A percentile compares a stretch with the other conserved stretches of the same genome.
Conservation (phyloP, 2,329 filamentous ascomycete species). For the Aspergillus latus region DNA sequence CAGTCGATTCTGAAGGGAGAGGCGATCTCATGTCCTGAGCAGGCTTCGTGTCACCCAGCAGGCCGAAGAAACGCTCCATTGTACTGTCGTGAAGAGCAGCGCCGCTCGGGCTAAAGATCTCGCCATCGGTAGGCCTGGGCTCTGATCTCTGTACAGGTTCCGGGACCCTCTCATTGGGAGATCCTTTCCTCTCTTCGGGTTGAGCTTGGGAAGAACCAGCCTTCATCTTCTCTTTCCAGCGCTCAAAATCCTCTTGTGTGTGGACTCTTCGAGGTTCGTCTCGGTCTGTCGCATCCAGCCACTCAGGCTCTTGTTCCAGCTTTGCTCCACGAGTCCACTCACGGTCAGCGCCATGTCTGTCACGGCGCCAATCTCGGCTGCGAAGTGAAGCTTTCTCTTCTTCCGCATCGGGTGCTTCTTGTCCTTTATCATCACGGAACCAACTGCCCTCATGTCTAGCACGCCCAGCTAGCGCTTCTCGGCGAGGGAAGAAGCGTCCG, state of each 20-base stretch:
- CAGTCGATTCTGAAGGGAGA: conserved; percentile 38
- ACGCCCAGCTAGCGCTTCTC: conserved; percentile 62
- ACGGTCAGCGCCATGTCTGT: conserved; percentile 49
- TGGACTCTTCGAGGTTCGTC: conserved; percentile 69
- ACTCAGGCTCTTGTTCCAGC: conserved; percentile 81
- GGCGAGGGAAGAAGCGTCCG: conserved; percentile 54
- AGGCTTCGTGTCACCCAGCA: conserved; percentile 53
- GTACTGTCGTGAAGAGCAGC: conserved; percentile 65
- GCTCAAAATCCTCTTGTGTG: conserved; percentile 88
- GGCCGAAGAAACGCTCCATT: conserved; percentile 75
- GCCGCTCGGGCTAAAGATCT: conserved; percentile 56
- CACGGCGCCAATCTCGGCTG: conserved; percentile 65
- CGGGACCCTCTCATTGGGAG: conserved; percentile 23
- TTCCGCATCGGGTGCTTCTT: conserved; percentile 38
- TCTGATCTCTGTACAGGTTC: conserved; percentile 39
- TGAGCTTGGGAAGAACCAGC: conserved; percentile 52
- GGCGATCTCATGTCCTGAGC: conserved; percentile 40
- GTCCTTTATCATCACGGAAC: conserved; percentile 61
- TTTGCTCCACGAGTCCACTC: conserved; percentile 56
- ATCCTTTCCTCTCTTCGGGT: conserved; percentile 47
- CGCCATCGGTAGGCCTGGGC: conserved; percentile 43
- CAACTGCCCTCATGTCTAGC: conserved; percentile 71
- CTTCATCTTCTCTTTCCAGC: conserved; percentile 92
- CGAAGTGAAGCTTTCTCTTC: conserved; percentile 50
- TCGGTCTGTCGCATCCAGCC: conserved; percentile 72